Conservation (phyloP, 2,329 filamentous ascomycete genomes). For the Beauveria asiatica region DNA sequence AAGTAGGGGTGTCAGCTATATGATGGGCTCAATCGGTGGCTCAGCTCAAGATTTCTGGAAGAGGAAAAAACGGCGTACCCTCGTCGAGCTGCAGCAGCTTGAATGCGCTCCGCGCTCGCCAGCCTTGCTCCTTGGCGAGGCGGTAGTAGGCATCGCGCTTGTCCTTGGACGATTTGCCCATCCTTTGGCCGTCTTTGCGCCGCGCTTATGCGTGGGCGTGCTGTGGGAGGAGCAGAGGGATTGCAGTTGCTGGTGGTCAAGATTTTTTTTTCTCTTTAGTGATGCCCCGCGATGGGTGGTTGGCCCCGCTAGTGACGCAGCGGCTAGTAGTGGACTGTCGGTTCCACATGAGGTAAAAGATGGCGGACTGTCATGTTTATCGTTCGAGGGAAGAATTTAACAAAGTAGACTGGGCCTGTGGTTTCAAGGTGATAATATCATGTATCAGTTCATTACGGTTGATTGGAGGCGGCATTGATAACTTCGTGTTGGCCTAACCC, state of each 20-base stretch:
- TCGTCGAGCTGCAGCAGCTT: slow-evolving; percentile 94
- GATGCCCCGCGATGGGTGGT: neutral
- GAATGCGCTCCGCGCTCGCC: slow-evolving; percentile 92
- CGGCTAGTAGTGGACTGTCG: neutral
- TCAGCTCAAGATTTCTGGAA: neutral
- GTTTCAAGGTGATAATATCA: no score
- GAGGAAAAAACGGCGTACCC: slow-evolving; percentile 32
- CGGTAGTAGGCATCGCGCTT: slow-evolving; percentile 98
- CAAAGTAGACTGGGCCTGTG: no score
- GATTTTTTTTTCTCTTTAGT: neutral
- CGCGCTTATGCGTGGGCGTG: neutral
- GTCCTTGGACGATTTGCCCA: slow-evolving; percentile 98
- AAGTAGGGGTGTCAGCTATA: neutral
- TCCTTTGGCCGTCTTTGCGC: slow-evolving; percentile 26
- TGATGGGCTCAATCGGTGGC: neutral
- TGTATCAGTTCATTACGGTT: no score
- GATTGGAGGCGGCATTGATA: no score
- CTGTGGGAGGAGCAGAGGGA: neutral
- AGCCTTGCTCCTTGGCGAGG: slow-evolving; percentile 96
- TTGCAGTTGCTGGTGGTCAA: neutral
- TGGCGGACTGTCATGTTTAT: neutral
- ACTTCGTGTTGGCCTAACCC: no score
- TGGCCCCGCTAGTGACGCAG: slow-evolving; percentile 1
- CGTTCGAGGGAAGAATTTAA: no score
- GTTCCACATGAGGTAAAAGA: no score